Conservation (phyloP, 2,329 filamentous ascomycete genomes). For the Apiospora malaysiana region DNA sequence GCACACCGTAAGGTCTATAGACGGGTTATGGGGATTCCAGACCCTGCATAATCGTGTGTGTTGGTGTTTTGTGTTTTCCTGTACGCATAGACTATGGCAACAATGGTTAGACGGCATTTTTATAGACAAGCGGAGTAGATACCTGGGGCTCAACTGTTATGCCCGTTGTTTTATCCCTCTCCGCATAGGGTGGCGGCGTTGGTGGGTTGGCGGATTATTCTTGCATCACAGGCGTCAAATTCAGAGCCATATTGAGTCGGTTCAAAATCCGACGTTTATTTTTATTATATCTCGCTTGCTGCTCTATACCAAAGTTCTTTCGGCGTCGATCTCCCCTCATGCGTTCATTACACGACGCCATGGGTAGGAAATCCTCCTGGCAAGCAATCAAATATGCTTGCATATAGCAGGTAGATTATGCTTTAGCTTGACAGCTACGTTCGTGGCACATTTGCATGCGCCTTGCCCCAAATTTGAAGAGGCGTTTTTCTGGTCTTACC, state of each 20-base stretch:
- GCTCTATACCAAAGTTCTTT: background rate
- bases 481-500: constrained; percentile 1
- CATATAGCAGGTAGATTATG: constrained; percentile 2
- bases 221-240: constrained; percentile 13
- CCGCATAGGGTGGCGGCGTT: background rate
- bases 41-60: constrained; percentile 25
- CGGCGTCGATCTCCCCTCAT: background rate
- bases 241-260: background rate
- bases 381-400: background rate
- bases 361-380: background rate
- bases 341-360: background rate
- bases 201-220: background rate
- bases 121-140: constrained; percentile 18
- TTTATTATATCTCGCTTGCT: constrained; percentile 12
- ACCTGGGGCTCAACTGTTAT: background rate
- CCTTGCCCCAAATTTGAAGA: background rate
- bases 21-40: constrained; percentile 52
- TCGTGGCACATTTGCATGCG: background rate
- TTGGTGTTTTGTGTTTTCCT: background rate
- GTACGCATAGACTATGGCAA: constrained; percentile 1
- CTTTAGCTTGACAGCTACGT: background rate
- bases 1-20: constrained; percentile 82
- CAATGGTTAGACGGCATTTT: constrained; percentile 6
- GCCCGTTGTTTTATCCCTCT: constrained; percentile 4
- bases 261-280: background rate